These are phyloP conservation scores for Puccinia triticina DNA, from an alignment of 1,284 basidiomycete species.

Conservation along the genomic window DNA sequence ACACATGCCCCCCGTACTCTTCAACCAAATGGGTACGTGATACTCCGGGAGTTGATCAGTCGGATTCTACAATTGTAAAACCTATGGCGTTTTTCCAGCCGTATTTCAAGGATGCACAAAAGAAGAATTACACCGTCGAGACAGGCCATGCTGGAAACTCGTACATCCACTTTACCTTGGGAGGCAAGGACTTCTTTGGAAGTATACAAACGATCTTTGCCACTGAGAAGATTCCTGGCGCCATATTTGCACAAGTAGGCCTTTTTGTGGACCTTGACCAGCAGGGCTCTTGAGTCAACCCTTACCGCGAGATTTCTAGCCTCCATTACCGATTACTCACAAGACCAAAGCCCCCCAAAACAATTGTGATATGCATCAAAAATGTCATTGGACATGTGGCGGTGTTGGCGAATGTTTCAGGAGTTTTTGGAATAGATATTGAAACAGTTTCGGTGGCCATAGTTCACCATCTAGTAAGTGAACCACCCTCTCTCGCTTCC, in stretches of 20 bases:
- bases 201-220: conserved; percentile 4
- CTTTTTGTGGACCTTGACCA: neutral
- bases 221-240: neutral
- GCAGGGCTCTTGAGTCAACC: neutral
- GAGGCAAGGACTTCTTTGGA: conserved; percentile 8
- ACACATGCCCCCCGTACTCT: neutral
- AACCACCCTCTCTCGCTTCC: neutral
- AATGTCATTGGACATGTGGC: conserved; percentile 2
- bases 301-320: neutral
- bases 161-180: neutral
- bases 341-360: neutral
- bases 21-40: neutral
- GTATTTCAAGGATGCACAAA: neutral
- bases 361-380: neutral
- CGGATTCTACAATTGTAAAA: neutral
- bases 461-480: conserved; percentile 3
- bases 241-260: neutral
- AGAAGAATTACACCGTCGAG: neutral
- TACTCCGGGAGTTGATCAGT: neutral
- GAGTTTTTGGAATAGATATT: neutral
- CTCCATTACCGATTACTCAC: neutral
- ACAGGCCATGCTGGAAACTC: conserved; percentile 2
- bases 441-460: neutral
- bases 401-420: neutral
- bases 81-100: neutral